phyloP scores from a whole-genome alignment of 2,329 filamentous ascomycete genomes.

The Diaporthe vaccinii region DNA sequence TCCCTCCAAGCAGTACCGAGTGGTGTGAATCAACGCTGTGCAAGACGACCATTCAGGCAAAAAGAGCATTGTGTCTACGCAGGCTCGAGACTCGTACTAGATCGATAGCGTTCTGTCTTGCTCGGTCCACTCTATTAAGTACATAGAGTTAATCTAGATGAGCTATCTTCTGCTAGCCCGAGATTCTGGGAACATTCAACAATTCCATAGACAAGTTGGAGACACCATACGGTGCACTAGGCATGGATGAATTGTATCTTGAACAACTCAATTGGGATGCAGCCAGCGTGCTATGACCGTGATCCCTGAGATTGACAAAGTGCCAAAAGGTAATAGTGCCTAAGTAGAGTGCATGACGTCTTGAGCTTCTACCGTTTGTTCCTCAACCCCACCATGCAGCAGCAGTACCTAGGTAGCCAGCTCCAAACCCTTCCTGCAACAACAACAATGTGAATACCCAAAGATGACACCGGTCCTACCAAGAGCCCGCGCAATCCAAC shows the following conservation, averaged over 20 bases:
- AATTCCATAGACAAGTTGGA: not conserved
- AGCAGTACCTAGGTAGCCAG: not conserved
- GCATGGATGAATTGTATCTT: not conserved
- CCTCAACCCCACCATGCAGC: conserved; percentile 24
- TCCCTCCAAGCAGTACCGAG: not conserved
- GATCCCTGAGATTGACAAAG: not conserved
- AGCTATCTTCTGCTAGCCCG: not conserved
- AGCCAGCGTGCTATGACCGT: not conserved
- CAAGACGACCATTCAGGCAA: not conserved
- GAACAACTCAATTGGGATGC: conserved; percentile 11
- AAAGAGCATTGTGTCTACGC: too few species aligned
- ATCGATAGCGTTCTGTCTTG: not conserved
- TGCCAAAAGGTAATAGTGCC: conserved; percentile 1
- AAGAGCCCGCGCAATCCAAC: conserved; percentile 34
- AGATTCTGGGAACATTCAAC: not conserved
- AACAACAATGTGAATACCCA: conserved; percentile 35
- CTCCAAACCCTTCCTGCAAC: not conserved
- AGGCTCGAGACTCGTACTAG: not conserved
- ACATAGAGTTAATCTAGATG: not conserved
- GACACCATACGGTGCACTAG: not conserved
- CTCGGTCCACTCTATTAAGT: not conserved
- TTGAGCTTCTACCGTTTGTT: conserved; percentile 8
- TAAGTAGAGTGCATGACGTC: conserved; percentile 29
- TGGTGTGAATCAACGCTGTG: not conserved
- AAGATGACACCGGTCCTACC: conserved; percentile 38